A percentile compares a stretch with the other conserved stretches of the same genome.
phyloP scores from a whole-genome alignment of 1,139 yeast species.

The Wickerhamomyces sp. region DNA sequence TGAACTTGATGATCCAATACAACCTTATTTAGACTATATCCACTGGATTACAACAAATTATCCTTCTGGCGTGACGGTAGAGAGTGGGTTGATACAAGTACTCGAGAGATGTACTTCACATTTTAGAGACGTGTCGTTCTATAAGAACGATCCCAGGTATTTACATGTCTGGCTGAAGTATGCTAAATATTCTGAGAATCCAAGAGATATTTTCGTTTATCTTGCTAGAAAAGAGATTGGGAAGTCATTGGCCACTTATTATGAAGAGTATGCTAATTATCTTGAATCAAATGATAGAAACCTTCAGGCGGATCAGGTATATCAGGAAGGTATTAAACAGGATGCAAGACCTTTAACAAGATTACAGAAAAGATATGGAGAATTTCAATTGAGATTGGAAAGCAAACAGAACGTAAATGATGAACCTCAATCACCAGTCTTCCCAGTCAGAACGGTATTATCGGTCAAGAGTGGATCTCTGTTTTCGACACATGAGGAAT shows the following conservation, averaged over 20 bases:
- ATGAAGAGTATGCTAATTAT: constrained; percentile 73
- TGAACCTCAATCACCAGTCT: constrained; percentile 29
- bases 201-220: constrained; percentile 66
- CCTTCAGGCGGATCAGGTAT: constrained; percentile 60
- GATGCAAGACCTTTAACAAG: constrained; percentile 63
- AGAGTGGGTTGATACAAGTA: constrained; percentile 61
- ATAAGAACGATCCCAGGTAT: constrained; percentile 79
- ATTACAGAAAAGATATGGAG: constrained; percentile 43
- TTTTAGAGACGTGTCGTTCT: constrained; percentile 60
- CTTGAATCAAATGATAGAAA: constrained; percentile 50
- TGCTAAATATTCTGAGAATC: constrained; percentile 63
- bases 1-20: constrained; percentile 79
- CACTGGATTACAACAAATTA: constrained; percentile 63
- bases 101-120: constrained; percentile 70
- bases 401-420: constrained; percentile 18
- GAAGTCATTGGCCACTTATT: constrained; percentile 56
- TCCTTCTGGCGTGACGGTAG: constrained; percentile 64
- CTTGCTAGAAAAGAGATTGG: constrained; percentile 77
- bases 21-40: constrained; percentile 65
- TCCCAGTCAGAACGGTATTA: constrained; percentile 22
- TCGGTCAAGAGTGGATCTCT: constrained; percentile 22
- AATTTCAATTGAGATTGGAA: constrained; percentile 38
- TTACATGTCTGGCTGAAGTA: constrained; percentile 78
- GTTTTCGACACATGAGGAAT: constrained; percentile 26
- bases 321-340: constrained; percentile 52